Conservation (phyloP, 257 asterid species). For the Fraxinus cuspidata region DNA sequence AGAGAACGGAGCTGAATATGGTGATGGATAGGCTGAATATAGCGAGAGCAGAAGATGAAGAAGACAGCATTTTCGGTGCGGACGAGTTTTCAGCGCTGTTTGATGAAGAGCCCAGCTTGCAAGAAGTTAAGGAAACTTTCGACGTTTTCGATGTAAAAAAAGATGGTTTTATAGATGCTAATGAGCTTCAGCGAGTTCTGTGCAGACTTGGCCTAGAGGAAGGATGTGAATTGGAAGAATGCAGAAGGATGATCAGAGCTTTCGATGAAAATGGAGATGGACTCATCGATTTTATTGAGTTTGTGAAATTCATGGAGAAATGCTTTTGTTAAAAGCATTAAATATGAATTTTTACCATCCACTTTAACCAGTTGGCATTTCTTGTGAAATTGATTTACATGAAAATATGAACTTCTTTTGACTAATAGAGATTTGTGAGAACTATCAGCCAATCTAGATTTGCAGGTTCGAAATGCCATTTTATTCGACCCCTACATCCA, state of each 20-base stretch:
- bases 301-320: conserved; percentile 40
- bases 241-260: conserved; percentile 37
- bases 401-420: too few species aligned
- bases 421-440: too few species aligned
- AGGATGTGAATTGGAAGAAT: conserved; percentile 37
- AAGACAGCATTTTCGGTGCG: not conserved
- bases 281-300: conserved; percentile 36
- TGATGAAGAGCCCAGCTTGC: conserved; percentile 39
- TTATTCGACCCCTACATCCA: too few species aligned
- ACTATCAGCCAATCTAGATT: too few species aligned
- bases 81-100: not conserved
- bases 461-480: too few species aligned
- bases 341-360: too few species aligned
- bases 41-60: not conserved
- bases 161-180: conserved; percentile 49
- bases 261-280: conserved; percentile 48
- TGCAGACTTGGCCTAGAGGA: conserved; percentile 36
- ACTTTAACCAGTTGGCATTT: too few species aligned
- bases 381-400: too few species aligned
- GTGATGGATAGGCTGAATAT: not conserved
- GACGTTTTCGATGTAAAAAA: conserved; percentile 47
- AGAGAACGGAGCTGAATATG: not conserved
- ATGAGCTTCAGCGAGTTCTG: conserved; percentile 45
- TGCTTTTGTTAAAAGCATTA: conserved; percentile 6
- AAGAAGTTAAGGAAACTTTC: conserved; percentile 44